Base-by-base conservation (phyloP, 768 basidiomycete genomes). In the Suillus occidentalis region DNA sequence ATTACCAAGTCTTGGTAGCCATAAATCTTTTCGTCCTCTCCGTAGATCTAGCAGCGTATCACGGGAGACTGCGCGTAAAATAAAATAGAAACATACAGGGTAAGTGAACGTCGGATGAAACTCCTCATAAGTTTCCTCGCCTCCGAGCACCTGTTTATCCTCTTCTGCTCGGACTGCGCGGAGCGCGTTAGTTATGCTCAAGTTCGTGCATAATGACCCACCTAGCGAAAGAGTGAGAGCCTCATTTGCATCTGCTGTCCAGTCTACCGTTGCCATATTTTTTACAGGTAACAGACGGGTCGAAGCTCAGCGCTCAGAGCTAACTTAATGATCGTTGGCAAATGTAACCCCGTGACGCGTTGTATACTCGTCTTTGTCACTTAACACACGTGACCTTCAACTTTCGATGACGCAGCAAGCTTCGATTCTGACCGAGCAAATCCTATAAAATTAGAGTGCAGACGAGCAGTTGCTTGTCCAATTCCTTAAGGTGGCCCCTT, bases 1-100 rank as follows among this genome's bases (percentile, higher is more conserved):
- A 99, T 89, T 34, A 84, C 75, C 40, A 99, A 83, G 71, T 89
- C 89, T 66, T 87, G 84, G 78, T 97, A 99, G 2, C 97, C 97
- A 74, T 97, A 98, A 63, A 99, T 90, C 79, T 89, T 95, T 79
- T 99, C 95, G 61, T 97, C 92, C 71, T 98, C 94, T 61, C 97
- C 97, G 73, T 89, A 98, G 72, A 99, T 95, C 92, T 94, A 50
- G 28, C 39, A 28, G 25, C 16, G 6, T 16, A 43, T 47, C 36
- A 43, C 6, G 20, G 50, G 7, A 22, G n/a, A n/a, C n/a, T n/a
- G 37, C 34, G 8, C 9, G 62, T 2, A 45, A 25, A 8, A 37
- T 31, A 20, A 25, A 12, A 49, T 20, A 55, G 4, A 42, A 25
- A 74, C 88, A 61, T 70, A 94, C 93, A 6, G 97, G 95, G 78